phyloP scores from a whole-genome alignment of 1,284 basidiomycete genomes.

The Naganishia cerealis region DNA sequence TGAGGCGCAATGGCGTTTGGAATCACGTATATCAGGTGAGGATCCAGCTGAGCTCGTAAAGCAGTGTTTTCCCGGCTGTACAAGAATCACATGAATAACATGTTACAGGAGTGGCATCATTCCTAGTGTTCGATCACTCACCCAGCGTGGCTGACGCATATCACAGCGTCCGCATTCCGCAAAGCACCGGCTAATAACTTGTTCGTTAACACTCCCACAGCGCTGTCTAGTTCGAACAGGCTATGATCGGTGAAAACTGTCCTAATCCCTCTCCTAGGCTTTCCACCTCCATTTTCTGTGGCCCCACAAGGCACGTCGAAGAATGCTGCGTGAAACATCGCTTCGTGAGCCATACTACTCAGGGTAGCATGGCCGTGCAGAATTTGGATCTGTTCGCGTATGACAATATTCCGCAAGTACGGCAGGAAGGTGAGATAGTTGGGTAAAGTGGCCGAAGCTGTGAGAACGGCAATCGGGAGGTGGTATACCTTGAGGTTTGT shows the following conservation, averaged over 20 bases:
- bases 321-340: constrained; percentile 79
- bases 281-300: neutral
- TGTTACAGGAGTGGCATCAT: neutral
- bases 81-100: neutral
- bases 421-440: constrained; percentile 91
- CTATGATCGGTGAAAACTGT: constrained; percentile 97
- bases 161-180: constrained; percentile 86
- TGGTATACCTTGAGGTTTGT: constrained; percentile 85
- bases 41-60: constrained; percentile 75
- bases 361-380: constrained; percentile 92
- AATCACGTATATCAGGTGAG: constrained; percentile 77
- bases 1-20: constrained; percentile 91
- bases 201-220: constrained; percentile 93
- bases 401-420: constrained; percentile 80
- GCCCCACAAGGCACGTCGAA: constrained; percentile 58
- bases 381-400: constrained; percentile 82
- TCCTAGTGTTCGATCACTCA: constrained; percentile 51
- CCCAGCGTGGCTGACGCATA: constrained; percentile 98
- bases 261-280: constrained; percentile 57
- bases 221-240: constrained; percentile 92
- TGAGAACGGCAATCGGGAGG: constrained; percentile 79
- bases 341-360: constrained; percentile 87
- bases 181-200: constrained; percentile 85
- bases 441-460: constrained; percentile 85
- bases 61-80: constrained; percentile 87